Evolutionary conservation across 306 rosid species (phyloP), one percentile per base, ranked within the genome.

Genomic region (Cyamopsis tetragonoloba): DNA sequence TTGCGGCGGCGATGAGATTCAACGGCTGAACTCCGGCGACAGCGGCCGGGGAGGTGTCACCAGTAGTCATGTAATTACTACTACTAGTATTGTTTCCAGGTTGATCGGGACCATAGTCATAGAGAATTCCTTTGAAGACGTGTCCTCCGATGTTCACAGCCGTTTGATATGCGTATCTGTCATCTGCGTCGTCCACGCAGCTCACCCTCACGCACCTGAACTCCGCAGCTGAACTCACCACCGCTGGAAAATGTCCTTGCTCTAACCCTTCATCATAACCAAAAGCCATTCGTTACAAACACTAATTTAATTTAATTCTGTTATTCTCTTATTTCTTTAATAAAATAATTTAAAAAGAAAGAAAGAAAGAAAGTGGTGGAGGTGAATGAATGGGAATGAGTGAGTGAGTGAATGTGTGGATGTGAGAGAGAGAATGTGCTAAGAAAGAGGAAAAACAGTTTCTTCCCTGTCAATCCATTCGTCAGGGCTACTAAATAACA

Each of bases 131-230:
- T 66, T 84, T 90, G 79, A 93, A 93, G 32, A 88, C 56, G 67
- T 86, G 98, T 12, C 98, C 98, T 43, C 91, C 91, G 12, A 93
- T 88, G 80, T 78, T 88, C 17, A 93, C 96, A 3, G 98, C 95
- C 35, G 98, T 89, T 82, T 88, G 97, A 31, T 93, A 93, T 8
- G 97, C 99, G 19, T 76, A 88, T 44, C 86, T 86, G 5, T 90
- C 99, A 14, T 86, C 97, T 2, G 71, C 30, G 0, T 88, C 91
- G 7, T 93, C 97, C 41, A 88, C 48, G 23, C 89, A 58, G 47
- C 87, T 88, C 62, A 93, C 95, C 54, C 85, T 78, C 47, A 93
- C 92, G 71, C 97, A 90, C n/a, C 85, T 85, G 66, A 93, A 93
- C 18, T 86, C 79, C 10, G 96, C 96, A 0, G 88, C 70, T 6